A percentile compares a stretch with the other conserved stretches of the same genome.
Conservation (phyloP, 2,329 filamentous ascomycete genomes). For the Cytospora piceae region DNA sequence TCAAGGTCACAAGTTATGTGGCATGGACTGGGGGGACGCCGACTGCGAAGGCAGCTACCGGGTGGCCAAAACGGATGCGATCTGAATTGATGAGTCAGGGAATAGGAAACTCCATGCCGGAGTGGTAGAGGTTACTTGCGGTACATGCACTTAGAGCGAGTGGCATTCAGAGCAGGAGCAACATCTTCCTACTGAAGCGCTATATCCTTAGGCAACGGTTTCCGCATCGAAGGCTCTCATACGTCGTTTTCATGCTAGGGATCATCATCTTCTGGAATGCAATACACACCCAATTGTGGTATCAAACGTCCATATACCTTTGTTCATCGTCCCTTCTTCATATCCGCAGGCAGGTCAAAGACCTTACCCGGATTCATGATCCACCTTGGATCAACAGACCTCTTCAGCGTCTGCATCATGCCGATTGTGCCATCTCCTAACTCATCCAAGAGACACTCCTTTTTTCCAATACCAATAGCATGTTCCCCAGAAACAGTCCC, state of each 20-base stretch:
- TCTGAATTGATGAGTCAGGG: no score
- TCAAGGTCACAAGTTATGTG: background rate
- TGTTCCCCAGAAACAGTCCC: conserved; percentile 71
- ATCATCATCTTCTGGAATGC: background rate
- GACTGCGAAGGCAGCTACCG: background rate
- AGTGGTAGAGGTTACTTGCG: no score
- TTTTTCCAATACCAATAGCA: conserved; percentile 60
- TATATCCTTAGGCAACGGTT: no score
- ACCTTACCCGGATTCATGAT: conserved; percentile 53
- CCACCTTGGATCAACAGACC: conserved; percentile 61
- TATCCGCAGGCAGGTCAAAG: conserved; percentile 33
- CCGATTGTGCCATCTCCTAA: conserved; percentile 63
- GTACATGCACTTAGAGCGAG: no score
- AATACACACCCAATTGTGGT: background rate
- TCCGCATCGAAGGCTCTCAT: background rate
- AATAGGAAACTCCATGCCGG: no score
- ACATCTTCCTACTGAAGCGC: no score
- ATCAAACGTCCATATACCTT: no score
- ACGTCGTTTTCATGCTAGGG: background rate
- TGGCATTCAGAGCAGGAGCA: no score
- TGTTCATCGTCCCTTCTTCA: background rate
- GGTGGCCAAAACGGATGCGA: background rate
- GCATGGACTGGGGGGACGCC: background rate
- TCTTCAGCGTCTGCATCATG: conserved; percentile 67
- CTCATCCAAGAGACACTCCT: conserved; percentile 57